These are phyloP conservation scores for Narthecium ossifragum DNA, from an alignment of 106 monocot species.

Conservation along the genomic window DNA sequence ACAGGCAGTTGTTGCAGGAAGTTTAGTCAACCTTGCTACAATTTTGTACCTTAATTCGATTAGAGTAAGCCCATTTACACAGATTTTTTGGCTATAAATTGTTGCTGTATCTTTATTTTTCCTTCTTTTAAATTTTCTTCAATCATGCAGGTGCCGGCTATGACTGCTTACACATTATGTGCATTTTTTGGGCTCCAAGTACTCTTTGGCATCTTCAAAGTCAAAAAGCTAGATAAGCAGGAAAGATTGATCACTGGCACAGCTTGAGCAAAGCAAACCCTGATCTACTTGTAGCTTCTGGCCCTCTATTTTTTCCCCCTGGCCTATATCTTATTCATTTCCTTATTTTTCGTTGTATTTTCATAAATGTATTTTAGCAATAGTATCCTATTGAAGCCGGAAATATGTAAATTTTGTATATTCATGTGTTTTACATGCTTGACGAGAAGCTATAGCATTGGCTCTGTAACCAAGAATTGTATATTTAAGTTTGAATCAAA, in stretches of 20 bases:
- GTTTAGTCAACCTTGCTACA: slow-evolving; percentile 87
- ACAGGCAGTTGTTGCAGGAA: slow-evolving; percentile 85
- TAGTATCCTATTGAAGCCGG: too few relatives aligned
- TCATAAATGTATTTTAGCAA: too few relatives aligned
- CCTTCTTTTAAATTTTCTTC: not conserved
- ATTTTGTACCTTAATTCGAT: slow-evolving; percentile 75
- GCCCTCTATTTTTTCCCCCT: too few relatives aligned
- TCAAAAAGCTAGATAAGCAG: slow-evolving; percentile 72
- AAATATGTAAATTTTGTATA: too few relatives aligned
- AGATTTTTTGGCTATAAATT: not conserved
- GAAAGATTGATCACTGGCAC: slow-evolving; percentile 92
- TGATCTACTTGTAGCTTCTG: too few relatives aligned
- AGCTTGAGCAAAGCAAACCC: slow-evolving; percentile 62
- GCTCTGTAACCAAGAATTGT: too few relatives aligned
- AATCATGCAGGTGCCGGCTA: slow-evolving; percentile 55
- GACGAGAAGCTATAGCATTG: too few relatives aligned
- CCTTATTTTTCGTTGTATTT: too few relatives aligned
- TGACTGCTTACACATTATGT: slow-evolving; percentile 51
- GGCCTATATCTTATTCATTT: too few relatives aligned
- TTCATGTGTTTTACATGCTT: too few relatives aligned
- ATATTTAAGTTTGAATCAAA: too few relatives aligned
- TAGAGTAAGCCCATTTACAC: slow-evolving; percentile 43
- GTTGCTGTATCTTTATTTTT: not conserved
- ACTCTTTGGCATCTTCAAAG: slow-evolving; percentile 72
- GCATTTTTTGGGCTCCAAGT: slow-evolving; percentile 82